A percentile compares a stretch with the other conserved stretches of the same genome.
Conservation (phyloP, 352 stramenopile genomes). For the Pythium pyrilobum region DNA sequence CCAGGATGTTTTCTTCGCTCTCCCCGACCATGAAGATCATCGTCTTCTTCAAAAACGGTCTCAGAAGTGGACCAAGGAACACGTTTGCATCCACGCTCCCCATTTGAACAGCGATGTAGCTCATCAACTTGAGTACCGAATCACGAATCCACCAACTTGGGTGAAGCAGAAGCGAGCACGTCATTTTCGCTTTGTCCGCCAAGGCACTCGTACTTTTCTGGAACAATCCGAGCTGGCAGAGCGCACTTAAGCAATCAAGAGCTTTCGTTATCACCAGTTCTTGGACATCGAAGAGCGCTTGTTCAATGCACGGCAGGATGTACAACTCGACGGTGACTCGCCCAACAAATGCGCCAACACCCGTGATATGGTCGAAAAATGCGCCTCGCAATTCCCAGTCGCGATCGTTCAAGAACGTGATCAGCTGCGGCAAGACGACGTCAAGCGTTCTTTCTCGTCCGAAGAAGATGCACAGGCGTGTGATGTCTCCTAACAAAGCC, state of each 20-base stretch:
- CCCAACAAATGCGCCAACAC: slow-evolving; percentile 93
- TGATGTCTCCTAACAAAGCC: slow-evolving; percentile 92
- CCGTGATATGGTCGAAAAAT: slow-evolving; percentile 93
- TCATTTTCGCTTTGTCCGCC: slow-evolving; percentile 81
- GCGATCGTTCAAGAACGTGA: slow-evolving; percentile 96
- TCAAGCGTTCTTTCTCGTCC: slow-evolving; percentile 92
- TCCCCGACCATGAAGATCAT: slow-evolving; percentile 77
- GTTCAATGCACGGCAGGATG: slow-evolving; percentile 96
- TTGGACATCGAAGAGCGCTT: slow-evolving; percentile 94
- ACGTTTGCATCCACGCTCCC: slow-evolving; percentile 89
- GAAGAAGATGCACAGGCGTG: slow-evolving; percentile 97
- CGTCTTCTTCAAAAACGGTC: slow-evolving; percentile 84
- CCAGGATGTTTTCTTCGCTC: slow-evolving; percentile 41
- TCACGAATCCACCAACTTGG: slow-evolving; percentile 88
- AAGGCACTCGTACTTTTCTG: slow-evolving; percentile 76
- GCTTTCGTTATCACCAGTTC: slow-evolving; percentile 94
- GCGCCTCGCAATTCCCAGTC: slow-evolving; percentile 87
- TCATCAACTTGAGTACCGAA: slow-evolving; percentile 82
- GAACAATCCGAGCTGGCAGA: slow-evolving; percentile 92
- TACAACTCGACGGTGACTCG: slow-evolving; percentile 92
- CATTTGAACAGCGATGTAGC: slow-evolving; percentile 78
- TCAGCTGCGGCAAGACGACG: slow-evolving; percentile 94
- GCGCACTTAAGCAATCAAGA: slow-evolving; percentile 85
- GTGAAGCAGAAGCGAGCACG: slow-evolving; percentile 80
- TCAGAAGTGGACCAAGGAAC: slow-evolving; percentile 87